Evolutionary conservation across 441 rosid species (phyloP).

Genomic region (Jatropha podagrica): DNA sequence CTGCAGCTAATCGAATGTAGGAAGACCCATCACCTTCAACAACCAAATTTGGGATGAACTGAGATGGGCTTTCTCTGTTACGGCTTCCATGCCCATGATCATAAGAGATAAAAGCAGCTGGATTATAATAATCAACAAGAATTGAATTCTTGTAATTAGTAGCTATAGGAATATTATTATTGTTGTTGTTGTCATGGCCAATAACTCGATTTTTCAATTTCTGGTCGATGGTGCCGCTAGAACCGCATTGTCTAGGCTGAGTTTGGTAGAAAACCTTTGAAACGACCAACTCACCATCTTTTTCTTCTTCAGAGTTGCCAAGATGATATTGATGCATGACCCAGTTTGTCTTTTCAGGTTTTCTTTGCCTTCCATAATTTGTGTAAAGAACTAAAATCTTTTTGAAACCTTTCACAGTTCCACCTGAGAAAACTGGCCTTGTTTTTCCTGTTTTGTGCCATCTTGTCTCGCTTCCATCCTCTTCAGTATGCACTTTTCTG

Average conservation of each 20-base stretch:
- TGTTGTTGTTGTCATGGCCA: slow-evolving; percentile 10
- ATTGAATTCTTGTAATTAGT: slow-evolving; percentile 9
- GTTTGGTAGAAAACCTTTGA: slow-evolving; percentile 97
- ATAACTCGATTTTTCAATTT: slow-evolving; percentile 18
- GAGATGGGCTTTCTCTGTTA: slow-evolving; percentile 41
- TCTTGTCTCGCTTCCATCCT: slow-evolving; percentile 84
- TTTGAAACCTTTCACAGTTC: slow-evolving; percentile 69
- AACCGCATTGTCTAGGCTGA: slow-evolving; percentile 86
- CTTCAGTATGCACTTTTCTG: slow-evolving; percentile 80
- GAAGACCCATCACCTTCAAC: slow-evolving; percentile 62
- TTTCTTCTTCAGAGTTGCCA: slow-evolving; percentile 83
- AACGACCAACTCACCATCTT: slow-evolving; percentile 81
- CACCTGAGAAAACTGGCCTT: slow-evolving; percentile 54
- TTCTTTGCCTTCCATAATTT: slow-evolving; percentile 88
- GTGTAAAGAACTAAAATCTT: slow-evolving; percentile 94
- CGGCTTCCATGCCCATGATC: slow-evolving; percentile 36
- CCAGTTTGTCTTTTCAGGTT: slow-evolving; percentile 97
- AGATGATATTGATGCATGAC: slow-evolving; percentile 98
- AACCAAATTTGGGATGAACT: slow-evolving; percentile 54
- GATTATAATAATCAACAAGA: slow-evolving; percentile 27
- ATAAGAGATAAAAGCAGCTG: slow-evolving; percentile 26
- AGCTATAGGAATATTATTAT: slow-evolving; percentile 6
- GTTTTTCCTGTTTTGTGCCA: slow-evolving; percentile 99
- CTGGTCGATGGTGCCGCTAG: slow-evolving; percentile 26
- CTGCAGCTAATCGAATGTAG: slow-evolving; percentile 49